These are phyloP conservation scores for Meyerozyma sp. DNA, from an alignment of 1,139 yeast species.

Conservation along the genomic window DNA sequence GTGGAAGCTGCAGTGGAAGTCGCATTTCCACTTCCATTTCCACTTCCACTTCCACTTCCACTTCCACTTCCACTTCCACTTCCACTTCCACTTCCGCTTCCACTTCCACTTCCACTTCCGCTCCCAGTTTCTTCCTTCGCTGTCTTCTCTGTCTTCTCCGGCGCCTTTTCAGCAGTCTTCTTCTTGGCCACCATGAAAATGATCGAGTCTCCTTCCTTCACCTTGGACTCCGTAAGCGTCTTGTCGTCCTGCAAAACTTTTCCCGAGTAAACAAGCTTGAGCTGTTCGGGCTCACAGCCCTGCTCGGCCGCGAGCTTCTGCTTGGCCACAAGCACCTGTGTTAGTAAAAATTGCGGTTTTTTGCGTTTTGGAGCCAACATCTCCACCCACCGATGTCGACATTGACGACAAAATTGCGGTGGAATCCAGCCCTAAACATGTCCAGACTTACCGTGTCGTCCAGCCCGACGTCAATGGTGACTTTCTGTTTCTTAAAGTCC, in stretches of 20 bases:
- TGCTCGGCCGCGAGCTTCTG: slow-evolving; percentile 66
- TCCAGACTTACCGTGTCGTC: slow-evolving; percentile 54
- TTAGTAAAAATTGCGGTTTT: slow-evolving; percentile 9
- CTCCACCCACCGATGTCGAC: background rate
- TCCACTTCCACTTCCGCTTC: background rate
- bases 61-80: too few species aligned
- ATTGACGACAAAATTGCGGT: background rate
- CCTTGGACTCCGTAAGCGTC: slow-evolving; percentile 62
- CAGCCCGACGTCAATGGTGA: slow-evolving; percentile 72
- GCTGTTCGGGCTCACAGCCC: slow-evolving; percentile 66
- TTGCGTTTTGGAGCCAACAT: background rate
- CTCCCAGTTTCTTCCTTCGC: background rate
- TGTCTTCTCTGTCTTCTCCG: slow-evolving; percentile 8
- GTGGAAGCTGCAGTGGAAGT: slow-evolving; percentile 13
- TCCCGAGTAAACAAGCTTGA: slow-evolving; percentile 89
- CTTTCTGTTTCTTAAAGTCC: slow-evolving; percentile 88
- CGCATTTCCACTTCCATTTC: background rate
- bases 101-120: background rate
- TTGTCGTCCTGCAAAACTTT: slow-evolving; percentile 85
- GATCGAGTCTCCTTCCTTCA: slow-evolving; percentile 86
- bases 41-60: too few species aligned
- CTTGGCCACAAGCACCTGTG: slow-evolving; percentile 61
- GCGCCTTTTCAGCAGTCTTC: slow-evolving; percentile 9
- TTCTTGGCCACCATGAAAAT: slow-evolving; percentile 77
- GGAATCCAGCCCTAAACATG: background rate